Conservation (phyloP, 139 green algal genomes). For the Chlamydomonas sp. region DNA sequence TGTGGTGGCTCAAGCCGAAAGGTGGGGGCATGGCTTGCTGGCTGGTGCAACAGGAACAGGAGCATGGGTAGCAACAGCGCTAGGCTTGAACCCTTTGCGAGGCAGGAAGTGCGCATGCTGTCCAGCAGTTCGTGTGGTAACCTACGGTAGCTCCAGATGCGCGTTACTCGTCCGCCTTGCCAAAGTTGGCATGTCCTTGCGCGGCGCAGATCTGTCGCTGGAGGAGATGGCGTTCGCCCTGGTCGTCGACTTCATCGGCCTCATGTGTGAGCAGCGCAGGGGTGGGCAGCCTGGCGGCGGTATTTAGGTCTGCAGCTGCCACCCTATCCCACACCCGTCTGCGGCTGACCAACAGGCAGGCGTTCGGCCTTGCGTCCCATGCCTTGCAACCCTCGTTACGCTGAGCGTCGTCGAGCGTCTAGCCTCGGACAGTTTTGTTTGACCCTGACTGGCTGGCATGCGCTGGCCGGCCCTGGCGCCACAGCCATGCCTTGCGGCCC, state of each 20-base stretch:
- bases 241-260: not conserved
- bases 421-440: too few species aligned
- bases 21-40: not conserved
- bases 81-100: not conserved
- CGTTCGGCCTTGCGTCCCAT: too few species aligned
- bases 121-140: not conserved
- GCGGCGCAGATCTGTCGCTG: not conserved
- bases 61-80: not conserved
- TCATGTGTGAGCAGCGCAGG: not conserved
- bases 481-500: not conserved
- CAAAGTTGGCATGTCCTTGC: not conserved
- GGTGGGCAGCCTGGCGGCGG: not conserved
- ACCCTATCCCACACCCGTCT: not conserved
- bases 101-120: not conserved
- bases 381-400: too few species aligned
- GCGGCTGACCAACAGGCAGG: not conserved
- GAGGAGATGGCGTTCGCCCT: conserved; percentile 27
- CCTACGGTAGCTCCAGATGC: not conserved
- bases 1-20: conserved; percentile 12
- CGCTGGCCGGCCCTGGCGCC: too few species aligned
- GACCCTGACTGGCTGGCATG: too few species aligned
- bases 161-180: not conserved
- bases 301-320: not conserved
- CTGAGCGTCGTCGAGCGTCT: too few species aligned
- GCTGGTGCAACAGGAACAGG: not conserved